Conservation (phyloP, 257 asterid species). For the Euphrasia confusa region DNA sequence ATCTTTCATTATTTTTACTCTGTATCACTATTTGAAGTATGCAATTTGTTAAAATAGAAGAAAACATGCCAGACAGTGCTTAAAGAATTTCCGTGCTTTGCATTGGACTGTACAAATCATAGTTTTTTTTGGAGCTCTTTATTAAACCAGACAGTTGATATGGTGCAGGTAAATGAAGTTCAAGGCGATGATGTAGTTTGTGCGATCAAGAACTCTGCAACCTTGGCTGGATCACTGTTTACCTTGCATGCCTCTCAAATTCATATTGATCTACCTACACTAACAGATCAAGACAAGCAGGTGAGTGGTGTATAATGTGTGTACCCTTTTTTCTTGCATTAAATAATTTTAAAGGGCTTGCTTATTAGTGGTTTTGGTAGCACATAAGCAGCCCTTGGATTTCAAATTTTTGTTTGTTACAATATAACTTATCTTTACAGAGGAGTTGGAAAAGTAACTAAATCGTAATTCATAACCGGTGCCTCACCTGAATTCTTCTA, state of each 20-base stretch:
- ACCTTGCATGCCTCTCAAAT: constrained; percentile 95
- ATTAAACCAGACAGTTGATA: constrained; percentile 10
- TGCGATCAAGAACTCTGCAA: constrained; percentile 79
- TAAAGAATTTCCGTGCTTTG: not conserved
- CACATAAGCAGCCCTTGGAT: not conserved
- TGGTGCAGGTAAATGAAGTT: constrained; percentile 75
- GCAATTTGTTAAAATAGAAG: constrained; percentile 19
- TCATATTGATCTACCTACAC: constrained; percentile 85
- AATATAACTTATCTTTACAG: too few relatives aligned
- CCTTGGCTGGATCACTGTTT: constrained; percentile 80
- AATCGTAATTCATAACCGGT: not conserved
- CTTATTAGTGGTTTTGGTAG: not conserved
- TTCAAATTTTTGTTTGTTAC: constrained; percentile 1
- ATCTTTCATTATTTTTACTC: constrained; percentile 5
- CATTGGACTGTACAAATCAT: constrained; percentile 13
- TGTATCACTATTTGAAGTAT: not conserved
- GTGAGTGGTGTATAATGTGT: constrained; percentile 34
- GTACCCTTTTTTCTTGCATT: constrained; percentile 7
- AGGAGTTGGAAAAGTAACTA: too few relatives aligned
- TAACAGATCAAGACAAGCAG: constrained; percentile 80
- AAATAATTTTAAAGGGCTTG: not conserved
- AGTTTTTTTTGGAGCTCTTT: constrained; percentile 9
- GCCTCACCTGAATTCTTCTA: not conserved
- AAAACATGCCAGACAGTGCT: constrained; percentile 10
- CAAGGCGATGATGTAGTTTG: constrained; percentile 75